phyloP scores from a whole-genome alignment of 805 yeast species.

The Suhomyces faveliae region DNA sequence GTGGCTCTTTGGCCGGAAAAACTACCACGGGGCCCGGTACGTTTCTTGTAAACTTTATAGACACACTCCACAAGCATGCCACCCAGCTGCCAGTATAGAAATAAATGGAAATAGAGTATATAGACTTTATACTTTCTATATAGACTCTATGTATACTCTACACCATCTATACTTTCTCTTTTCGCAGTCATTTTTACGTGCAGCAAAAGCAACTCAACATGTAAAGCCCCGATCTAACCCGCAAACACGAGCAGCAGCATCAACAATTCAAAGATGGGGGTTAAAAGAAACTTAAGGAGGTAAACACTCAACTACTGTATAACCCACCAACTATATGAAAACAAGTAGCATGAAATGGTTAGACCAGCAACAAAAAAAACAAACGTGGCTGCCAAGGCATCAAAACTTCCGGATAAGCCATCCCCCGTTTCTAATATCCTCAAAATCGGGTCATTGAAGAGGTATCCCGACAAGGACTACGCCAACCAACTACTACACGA shows the following conservation, averaged over 20 bases:
- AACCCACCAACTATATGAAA: not conserved
- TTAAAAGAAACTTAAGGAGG: not conserved
- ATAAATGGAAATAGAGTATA: too few relatives aligned
- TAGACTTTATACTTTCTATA: not conserved
- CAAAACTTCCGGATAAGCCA: constrained; percentile 29
- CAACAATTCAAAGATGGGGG: constrained; percentile 1
- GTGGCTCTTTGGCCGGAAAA: constrained; percentile 55
- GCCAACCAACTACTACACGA: constrained; percentile 58
- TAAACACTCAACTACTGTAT: not conserved
- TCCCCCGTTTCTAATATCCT: constrained; percentile 37
- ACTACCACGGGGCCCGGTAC: constrained; percentile 44
- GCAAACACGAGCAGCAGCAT: not conserved
- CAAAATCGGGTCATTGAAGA: constrained; percentile 38
- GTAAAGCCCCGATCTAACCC: not conserved
- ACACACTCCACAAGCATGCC: constrained; percentile 24
- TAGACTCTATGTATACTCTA: too few relatives aligned
- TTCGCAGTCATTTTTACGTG: not conserved
- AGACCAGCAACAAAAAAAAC: constrained; percentile 5
- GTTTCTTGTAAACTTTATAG: constrained; percentile 49
- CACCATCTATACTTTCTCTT: not conserved
- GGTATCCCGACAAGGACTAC: constrained; percentile 35
- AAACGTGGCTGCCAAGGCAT: constrained; percentile 16
- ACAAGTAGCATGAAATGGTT: constrained; percentile 10
- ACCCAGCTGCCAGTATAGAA: too few relatives aligned
- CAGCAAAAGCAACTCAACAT: not conserved